Evolutionary conservation across 805 yeast genomes (phyloP), one percentile per base, ranked within the genome.

Genomic region (Teunomyces kruisii): DNA sequence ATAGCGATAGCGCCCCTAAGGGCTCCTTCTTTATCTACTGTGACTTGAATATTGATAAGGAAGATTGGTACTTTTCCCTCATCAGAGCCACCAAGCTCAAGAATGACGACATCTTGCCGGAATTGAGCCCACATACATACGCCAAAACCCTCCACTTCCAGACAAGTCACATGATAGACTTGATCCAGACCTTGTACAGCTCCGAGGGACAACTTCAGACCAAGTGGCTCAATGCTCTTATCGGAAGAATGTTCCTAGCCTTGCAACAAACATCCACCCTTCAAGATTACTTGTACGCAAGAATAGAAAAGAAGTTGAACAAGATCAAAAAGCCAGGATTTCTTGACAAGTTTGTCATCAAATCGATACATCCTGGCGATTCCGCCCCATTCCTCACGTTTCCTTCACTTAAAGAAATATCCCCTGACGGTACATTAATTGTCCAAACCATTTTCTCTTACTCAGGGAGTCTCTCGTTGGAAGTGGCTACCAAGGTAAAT

Each of bases 31-130:
- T 78, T 61, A 64, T 92, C 3, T 88, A 89, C 62, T 78, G 84
- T 36, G 96, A 89, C 53, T 76, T 81, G 40, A 88, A 90, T 53
- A 76, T 76, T 45, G 90, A 85, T 39, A 92, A 92, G 57, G 99
- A 94, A 63, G 96, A 92, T 61, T 84, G 97, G 86, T 94, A 92
- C 61, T 90, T 89, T 64, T 83, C 88, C 0, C 70, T 94, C 44
- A 73, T 92, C n/a, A 73, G 84, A 45, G 95, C 95, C 1, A 79
- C 92, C 0, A 43, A 35, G 45, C 57, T 24, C 52, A 49, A 3
- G 58, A 55, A 14, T 26, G 37, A 43, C 27, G 43, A 39, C 6
- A 33, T 46, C 33, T 40, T 27, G 12, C 44, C 40, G 8, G 15
- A 41, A 4, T 49, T 68, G 14, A 59, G 64, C 45, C 89, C 97